phyloP scores from a whole-genome alignment of 441 rosid species.

The Populus hybrid region DNA sequence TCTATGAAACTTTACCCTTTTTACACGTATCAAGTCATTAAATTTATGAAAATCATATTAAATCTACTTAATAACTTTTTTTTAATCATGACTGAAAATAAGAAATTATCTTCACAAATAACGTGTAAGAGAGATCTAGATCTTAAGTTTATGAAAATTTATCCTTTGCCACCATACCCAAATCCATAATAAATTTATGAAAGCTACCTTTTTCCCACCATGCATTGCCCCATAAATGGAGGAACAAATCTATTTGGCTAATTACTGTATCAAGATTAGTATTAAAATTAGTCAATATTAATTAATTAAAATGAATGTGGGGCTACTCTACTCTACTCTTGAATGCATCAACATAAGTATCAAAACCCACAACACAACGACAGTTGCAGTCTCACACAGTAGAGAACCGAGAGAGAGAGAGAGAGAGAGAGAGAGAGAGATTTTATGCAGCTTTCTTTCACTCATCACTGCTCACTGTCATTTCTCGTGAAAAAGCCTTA shows the following conservation, averaged over 20 bases:
- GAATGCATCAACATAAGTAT: neutral
- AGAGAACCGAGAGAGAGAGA: neutral
- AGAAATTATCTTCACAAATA: too few species aligned
- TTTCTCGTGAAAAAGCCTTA: conserved; percentile 49
- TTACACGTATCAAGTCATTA: too few species aligned
- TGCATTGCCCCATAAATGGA: neutral
- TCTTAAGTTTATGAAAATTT: neutral
- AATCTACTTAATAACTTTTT: too few species aligned
- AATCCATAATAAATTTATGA: neutral
- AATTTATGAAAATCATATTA: too few species aligned
- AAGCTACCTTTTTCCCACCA: neutral
- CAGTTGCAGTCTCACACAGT: conserved; percentile 7
- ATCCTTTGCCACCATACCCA: neutral
- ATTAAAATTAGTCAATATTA: neutral
- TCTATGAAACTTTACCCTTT: too few species aligned
- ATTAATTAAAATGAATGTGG: neutral
- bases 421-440: conserved; percentile 9
- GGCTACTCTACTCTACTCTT: neutral
- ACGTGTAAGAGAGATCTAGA: neutral
- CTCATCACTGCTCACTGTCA: conserved; percentile 37
- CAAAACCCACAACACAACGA: conserved; percentile 15
- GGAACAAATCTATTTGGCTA: neutral
- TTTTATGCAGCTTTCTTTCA: conserved; percentile 37
- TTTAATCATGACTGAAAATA: too few species aligned
- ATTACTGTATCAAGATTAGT: neutral